These are phyloP conservation scores for Ustilago nuda DNA, from an alignment of 1,284 basidiomycete species.

Conservation along the genomic window DNA sequence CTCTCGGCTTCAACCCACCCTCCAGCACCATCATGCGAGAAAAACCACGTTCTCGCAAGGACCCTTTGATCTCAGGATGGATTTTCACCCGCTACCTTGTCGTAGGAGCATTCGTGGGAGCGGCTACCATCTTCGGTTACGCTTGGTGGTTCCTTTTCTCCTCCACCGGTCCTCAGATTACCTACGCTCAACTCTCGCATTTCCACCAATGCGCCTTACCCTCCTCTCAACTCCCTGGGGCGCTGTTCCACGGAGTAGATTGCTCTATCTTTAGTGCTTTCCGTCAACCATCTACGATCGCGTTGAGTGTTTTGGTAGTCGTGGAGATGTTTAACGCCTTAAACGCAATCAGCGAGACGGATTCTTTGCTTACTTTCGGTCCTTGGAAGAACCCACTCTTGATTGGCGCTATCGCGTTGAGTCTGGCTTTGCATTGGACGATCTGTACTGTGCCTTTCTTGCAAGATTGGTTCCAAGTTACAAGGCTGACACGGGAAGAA, in stretches of 20 bases:
- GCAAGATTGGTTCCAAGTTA: constrained; percentile 79
- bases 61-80: constrained; percentile 92
- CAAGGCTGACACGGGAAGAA: constrained; percentile 88
- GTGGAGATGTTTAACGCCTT: constrained; percentile 99
- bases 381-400: constrained; percentile 94
- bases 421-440: constrained; percentile 90
- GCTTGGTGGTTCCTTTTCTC: constrained; percentile 99
- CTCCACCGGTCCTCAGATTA: constrained; percentile 87
- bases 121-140: constrained; percentile 94
- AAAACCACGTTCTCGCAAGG: constrained; percentile 85
- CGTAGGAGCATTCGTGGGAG: constrained; percentile 92
- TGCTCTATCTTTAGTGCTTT: constrained; percentile 91
- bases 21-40: constrained; percentile 92
- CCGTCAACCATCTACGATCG: constrained; percentile 89
- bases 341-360: constrained; percentile 98
- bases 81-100: constrained; percentile 95
- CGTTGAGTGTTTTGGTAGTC: constrained; percentile 89
- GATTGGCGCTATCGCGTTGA: constrained; percentile 76
- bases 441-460: constrained; percentile 78
- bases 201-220: constrained; percentile 73
- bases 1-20: constrained; percentile 95
- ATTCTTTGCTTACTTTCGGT: constrained; percentile 86
- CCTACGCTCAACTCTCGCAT: constrained; percentile 89
- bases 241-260: constrained; percentile 85
- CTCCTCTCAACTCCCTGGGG: constrained; percentile 9